A percentile compares a stretch with the other conserved stretches of the same genome.
These are phyloP conservation scores for Globisporangium cystogenes DNA, from an alignment of 352 stramenopile species.

Conservation along the genomic window DNA sequence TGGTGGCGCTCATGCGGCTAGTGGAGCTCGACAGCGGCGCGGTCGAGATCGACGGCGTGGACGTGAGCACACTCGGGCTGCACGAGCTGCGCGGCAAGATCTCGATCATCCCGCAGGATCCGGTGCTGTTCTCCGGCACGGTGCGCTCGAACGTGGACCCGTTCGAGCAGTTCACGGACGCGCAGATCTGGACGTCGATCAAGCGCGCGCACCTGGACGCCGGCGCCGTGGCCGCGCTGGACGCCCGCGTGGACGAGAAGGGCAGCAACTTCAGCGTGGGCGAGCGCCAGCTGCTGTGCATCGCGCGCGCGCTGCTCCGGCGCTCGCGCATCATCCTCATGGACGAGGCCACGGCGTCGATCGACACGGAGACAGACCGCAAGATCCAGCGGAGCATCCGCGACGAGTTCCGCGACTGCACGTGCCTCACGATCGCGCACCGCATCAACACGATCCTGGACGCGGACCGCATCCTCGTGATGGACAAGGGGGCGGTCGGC, in stretches of 20 bases:
- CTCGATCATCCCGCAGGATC: conserved; percentile 93
- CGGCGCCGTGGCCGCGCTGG: conserved; percentile 39
- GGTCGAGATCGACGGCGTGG: conserved; percentile 59
- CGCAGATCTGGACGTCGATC: conserved; percentile 87
- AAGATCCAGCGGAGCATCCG: conserved; percentile 91
- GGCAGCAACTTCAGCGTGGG: conserved; percentile 95
- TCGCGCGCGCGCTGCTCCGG: conserved; percentile 92
- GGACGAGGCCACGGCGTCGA: conserved; percentile 96
- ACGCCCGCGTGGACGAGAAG: conserved; percentile 74
- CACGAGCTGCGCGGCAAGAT: conserved; percentile 48
- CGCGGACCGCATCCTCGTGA: conserved; percentile 93
- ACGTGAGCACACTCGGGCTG: conserved; percentile 50
- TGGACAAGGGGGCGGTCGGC: conserved; percentile 90
- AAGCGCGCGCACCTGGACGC: conserved; percentile 62
- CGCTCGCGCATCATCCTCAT: conserved; percentile 94
- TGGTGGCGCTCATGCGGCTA: conserved; percentile 81
- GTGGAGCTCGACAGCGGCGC: conserved; percentile 62
- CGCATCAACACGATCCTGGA: conserved; percentile 97
- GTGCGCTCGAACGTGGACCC: conserved; percentile 75
- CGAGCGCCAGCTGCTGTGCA: conserved; percentile 94
- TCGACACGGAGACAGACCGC: conserved; percentile 88
- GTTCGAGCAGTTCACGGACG: conserved; percentile 84
- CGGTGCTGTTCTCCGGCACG: conserved; percentile 93
- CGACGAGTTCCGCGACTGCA: conserved; percentile 91
- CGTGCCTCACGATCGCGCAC: conserved; percentile 96